These are phyloP conservation scores for Penicillium hordei DNA, from an alignment of 2,329 filamentous ascomycete genomes.

Conservation along the genomic window DNA sequence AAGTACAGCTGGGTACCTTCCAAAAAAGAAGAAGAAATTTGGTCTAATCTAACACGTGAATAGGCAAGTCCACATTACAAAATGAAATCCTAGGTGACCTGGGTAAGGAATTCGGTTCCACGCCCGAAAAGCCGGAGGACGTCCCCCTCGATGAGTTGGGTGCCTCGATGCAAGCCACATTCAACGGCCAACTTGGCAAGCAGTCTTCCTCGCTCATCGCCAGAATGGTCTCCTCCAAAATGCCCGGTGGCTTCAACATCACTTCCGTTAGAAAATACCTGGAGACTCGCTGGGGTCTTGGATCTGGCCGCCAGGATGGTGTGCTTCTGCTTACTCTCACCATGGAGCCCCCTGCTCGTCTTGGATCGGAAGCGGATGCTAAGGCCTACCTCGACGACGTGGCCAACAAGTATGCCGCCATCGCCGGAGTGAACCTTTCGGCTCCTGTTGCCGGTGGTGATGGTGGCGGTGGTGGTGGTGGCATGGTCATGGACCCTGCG, in stretches of 20 bases:
- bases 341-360: constrained; percentile 83
- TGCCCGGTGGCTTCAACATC: constrained; percentile 99
- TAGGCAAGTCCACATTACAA: constrained; percentile 96
- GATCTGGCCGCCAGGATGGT: constrained; percentile 82
- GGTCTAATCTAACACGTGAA: not conserved
- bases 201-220: constrained; percentile 92
- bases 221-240: constrained; percentile 95
- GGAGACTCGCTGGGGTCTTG: constrained; percentile 89
- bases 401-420: constrained; percentile 82
- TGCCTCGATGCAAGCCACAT: constrained; percentile 95
- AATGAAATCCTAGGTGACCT: constrained; percentile 98
- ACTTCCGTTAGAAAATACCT: constrained; percentile 93
- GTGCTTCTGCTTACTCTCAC: constrained; percentile 85
- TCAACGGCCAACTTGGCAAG: constrained; percentile 97
- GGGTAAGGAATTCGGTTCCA: constrained; percentile 97
- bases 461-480: constrained; percentile 66
- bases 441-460: constrained; percentile 70
- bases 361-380: constrained; percentile 85
- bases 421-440: constrained; percentile 79
- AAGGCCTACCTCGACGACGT: constrained; percentile 90
- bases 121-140: constrained; percentile 97
- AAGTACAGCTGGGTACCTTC: constrained; percentile 42
- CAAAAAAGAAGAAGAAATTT: not conserved
- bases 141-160: constrained; percentile 93
- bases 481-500: constrained; percentile 99